Evolutionary conservation across 768 basidiomycete genomes (phyloP).

Genomic region (Termitomyces sp.): DNA sequence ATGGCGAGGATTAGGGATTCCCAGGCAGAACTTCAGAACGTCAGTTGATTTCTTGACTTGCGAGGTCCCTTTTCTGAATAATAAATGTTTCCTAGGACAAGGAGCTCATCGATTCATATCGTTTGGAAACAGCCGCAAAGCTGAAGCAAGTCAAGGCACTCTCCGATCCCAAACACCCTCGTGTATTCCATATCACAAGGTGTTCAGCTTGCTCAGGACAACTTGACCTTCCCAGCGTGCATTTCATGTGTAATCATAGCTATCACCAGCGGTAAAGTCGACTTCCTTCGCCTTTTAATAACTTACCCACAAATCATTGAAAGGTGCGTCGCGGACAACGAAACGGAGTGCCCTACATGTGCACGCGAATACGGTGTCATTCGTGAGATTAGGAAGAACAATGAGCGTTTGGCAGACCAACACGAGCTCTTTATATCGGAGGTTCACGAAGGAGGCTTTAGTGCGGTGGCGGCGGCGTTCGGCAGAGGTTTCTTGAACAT

Average conservation of each 20-base stretch:
- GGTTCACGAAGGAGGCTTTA: slow-evolving; percentile 68
- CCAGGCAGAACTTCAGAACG: slow-evolving; percentile 72
- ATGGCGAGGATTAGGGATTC: slow-evolving; percentile 71
- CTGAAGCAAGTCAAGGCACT: slow-evolving; percentile 79
- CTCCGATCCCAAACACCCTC: slow-evolving; percentile 69
- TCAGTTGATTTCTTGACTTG: slow-evolving; percentile 29
- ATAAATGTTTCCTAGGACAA: slow-evolving; percentile 56
- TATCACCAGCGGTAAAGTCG: slow-evolving; percentile 82
- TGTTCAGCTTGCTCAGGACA: slow-evolving; percentile 88
- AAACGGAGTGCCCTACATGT: slow-evolving; percentile 87
- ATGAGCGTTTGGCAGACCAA: slow-evolving; percentile 76
- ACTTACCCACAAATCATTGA: neutral
- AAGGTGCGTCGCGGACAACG: slow-evolving; percentile 87
- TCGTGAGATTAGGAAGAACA: slow-evolving; percentile 83
- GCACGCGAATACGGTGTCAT: slow-evolving; percentile 84
- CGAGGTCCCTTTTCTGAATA: slow-evolving; percentile 2
- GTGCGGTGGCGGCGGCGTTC: slow-evolving; percentile 65
- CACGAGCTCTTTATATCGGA: slow-evolving; percentile 77
- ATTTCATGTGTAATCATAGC: slow-evolving; percentile 98
- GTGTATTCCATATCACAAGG: slow-evolving; percentile 90
- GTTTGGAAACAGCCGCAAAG: slow-evolving; percentile 75
- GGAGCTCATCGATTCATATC: slow-evolving; percentile 82
- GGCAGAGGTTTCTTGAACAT: slow-evolving; percentile 57
- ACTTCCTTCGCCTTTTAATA: neutral
- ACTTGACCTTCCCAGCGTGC: slow-evolving; percentile 87